Evolutionary conservation across 2,329 filamentous ascomycete genomes (phyloP).

Genomic region (Sclerotinia glacialis): DNA sequence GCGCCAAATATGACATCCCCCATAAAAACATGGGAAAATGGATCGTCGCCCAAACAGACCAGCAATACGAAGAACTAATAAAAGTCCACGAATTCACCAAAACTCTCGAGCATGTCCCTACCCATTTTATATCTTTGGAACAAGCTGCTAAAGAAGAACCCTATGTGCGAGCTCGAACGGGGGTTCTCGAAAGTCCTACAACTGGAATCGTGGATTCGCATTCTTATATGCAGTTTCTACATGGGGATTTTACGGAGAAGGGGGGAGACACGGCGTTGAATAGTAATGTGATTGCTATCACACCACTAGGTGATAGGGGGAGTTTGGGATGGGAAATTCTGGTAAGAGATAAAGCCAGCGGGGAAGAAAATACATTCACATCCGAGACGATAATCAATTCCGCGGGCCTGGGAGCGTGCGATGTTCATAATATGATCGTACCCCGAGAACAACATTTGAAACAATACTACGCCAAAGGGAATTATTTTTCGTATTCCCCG

Average conservation of each 20-base stretch:
- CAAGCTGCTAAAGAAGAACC: conserved; percentile 70
- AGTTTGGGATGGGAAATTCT: conserved; percentile 67
- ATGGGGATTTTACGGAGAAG: conserved; percentile 70
- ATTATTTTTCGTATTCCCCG: conserved; percentile 82
- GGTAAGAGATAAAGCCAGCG: conserved; percentile 47
- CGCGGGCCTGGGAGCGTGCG: conserved; percentile 75
- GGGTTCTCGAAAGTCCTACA: conserved; percentile 76
- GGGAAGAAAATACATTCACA: conserved; percentile 59
- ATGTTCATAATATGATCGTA: conserved; percentile 78
- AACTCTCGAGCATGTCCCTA: conserved; percentile 57
- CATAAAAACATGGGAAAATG: conserved; percentile 82
- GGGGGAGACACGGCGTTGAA: conserved; percentile 73
- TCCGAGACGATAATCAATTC: conserved; percentile 78
- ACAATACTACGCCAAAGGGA: conserved; percentile 87
- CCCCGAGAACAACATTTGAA: conserved; percentile 53
- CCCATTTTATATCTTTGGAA: conserved; percentile 61
- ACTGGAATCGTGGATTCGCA: conserved; percentile 93
- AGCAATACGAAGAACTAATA: conserved; percentile 54
- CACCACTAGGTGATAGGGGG: conserved; percentile 43
- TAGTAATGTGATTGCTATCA: conserved; percentile 61
- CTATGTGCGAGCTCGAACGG: conserved; percentile 66
- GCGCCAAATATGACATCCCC: conserved; percentile 62
- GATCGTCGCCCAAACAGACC: conserved; percentile 82
- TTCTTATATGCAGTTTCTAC: conserved; percentile 75
- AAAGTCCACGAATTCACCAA: conserved; percentile 48